Conservation (phyloP, 2,329 filamentous ascomycete genomes). For the Cladosporium sp. region DNA sequence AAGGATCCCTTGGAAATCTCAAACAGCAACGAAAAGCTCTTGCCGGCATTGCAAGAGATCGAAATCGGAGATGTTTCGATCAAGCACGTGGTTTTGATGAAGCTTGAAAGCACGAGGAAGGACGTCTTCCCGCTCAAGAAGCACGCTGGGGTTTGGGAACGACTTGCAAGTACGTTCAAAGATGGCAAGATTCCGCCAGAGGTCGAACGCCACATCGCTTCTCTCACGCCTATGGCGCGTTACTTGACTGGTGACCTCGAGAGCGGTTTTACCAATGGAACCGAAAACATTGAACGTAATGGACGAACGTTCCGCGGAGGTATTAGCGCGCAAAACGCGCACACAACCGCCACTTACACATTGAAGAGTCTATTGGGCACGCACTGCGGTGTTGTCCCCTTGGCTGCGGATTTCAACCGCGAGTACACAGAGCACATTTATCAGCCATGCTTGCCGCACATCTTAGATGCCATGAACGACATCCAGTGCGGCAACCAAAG, state of each 20-base stretch:
- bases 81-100: constrained; percentile 42
- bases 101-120: constrained; percentile 44
- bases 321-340: constrained; percentile 33
- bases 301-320: constrained; percentile 13
- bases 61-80: constrained; percentile 37
- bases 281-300: constrained; percentile 9
- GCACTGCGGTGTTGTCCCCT: constrained; percentile 43
- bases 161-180: constrained; percentile 24
- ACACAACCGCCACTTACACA: constrained; percentile 42
- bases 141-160: constrained; percentile 37
- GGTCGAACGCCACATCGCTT: constrained; percentile 3
- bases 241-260: constrained; percentile 15
- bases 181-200: constrained; percentile 5
- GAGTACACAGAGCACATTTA: constrained; percentile 41
- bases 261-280: constrained; percentile 8
- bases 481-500: constrained; percentile 26
- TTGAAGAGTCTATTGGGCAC: constrained; percentile 43
- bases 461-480: constrained; percentile 41
- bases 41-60: constrained; percentile 34
- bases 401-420: constrained; percentile 44
- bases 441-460: constrained; percentile 43
- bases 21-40: constrained; percentile 37
- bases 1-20: constrained; percentile 42
- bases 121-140: constrained; percentile 44
- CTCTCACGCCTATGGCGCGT: constrained; percentile 13